A percentile compares a stretch with the other conserved stretches of the same genome.
phyloP scores from a whole-genome alignment of 139 green algal species.

The Coelastrella sp. region DNA sequence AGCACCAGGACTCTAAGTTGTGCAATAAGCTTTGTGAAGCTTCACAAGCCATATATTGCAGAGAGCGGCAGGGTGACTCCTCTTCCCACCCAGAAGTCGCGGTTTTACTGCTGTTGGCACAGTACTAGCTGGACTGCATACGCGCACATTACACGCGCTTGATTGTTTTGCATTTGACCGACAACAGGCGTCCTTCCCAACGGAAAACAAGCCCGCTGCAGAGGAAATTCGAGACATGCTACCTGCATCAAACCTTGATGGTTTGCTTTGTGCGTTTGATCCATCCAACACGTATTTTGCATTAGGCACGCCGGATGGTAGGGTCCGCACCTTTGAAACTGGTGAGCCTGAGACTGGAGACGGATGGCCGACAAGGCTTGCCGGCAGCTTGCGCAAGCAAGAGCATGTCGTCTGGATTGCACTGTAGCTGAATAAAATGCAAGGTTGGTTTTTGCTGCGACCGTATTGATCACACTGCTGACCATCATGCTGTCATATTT shows the following conservation, averaged over 20 bases:
- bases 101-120: not conserved
- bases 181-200: no score
- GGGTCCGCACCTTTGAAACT: conserved; percentile 54
- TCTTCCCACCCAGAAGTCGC: not conserved
- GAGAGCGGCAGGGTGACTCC: not conserved
- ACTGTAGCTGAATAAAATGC: no score
- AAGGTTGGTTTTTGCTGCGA: no score
- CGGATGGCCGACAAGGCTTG: conserved; percentile 25
- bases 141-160: no score
- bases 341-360: conserved; percentile 26
- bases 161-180: no score
- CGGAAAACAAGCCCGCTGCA: no score
- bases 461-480: not conserved
- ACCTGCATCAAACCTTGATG: conserved; percentile 9
- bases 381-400: not conserved
- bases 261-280: conserved; percentile 20
- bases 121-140: not conserved
- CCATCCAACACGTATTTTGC: not conserved
- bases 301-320: conserved; percentile 44
- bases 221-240: not conserved
- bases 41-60: not conserved
- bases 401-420: no score
- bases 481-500: not conserved
- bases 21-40: not conserved
- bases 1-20: not conserved